These are phyloP conservation scores for Leccinellum luteum DNA, from an alignment of 768 basidiomycete species.

Conservation along the genomic window DNA sequence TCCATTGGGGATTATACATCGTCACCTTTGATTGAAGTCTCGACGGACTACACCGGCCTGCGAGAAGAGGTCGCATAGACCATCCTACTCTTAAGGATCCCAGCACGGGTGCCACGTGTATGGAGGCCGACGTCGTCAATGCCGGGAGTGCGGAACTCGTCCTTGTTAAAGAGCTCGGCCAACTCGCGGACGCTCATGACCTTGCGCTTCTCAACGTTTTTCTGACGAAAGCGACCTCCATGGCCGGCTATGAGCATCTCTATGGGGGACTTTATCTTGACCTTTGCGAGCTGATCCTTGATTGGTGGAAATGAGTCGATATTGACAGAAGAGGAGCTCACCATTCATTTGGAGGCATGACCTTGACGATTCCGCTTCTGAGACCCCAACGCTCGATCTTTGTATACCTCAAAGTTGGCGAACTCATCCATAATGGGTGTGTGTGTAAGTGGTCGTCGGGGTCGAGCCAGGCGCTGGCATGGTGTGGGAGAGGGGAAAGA, in stretches of 20 bases:
- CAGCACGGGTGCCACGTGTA: constrained; percentile 36
- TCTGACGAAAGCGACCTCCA: constrained; percentile 81
- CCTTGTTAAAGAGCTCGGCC: constrained; percentile 70
- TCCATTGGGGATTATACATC: constrained; percentile 12
- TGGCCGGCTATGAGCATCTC: constrained; percentile 89
- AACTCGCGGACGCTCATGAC: constrained; percentile 85
- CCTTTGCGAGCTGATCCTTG: constrained; percentile 60
- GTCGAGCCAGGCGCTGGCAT: no score
- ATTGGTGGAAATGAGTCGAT: constrained; percentile 68
- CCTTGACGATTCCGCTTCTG: constrained; percentile 89
- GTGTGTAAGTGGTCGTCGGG: no score
- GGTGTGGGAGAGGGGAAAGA: no score
- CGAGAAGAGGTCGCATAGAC: constrained; percentile 32
- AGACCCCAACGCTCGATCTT: constrained; percentile 87
- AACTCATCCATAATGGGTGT: no score
- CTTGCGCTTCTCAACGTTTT: constrained; percentile 86
- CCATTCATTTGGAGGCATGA: constrained; percentile 96
- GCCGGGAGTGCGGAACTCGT: constrained; percentile 73
- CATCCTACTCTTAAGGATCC: no score
- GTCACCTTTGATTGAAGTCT: constrained; percentile 46
- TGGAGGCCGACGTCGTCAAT: constrained; percentile 61
- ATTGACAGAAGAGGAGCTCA: constrained; percentile 42
- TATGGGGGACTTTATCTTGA: constrained; percentile 87
- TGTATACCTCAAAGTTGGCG: constrained; percentile 84
- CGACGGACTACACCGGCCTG: constrained; percentile 43